A percentile compares a stretch with the other conserved stretches of the same genome.
These are phyloP conservation scores for Lupinus albus DNA, from an alignment of 306 rosid genomes.

Conservation along the genomic window DNA sequence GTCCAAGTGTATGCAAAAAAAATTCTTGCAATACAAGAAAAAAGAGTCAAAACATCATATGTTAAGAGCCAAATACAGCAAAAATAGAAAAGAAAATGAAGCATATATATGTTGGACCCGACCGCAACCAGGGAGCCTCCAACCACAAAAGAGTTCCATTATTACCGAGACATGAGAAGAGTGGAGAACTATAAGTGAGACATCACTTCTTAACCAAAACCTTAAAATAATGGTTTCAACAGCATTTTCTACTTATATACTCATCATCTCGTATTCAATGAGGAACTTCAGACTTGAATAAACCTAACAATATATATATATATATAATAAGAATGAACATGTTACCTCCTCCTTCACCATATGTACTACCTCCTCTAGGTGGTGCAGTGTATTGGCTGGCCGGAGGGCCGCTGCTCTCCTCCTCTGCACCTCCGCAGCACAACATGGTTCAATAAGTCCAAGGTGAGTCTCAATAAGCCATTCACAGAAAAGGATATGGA, in stretches of 20 bases:
- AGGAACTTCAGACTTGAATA: no score
- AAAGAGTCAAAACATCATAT: neutral
- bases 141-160: no score
- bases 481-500: conserved; percentile 31
- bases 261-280: no score
- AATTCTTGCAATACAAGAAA: neutral
- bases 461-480: conserved; percentile 52
- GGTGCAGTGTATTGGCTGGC: conserved; percentile 69
- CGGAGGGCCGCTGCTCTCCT: conserved; percentile 68
- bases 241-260: no score
- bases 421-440: conserved; percentile 87
- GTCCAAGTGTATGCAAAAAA: neutral
- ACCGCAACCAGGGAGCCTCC: no score
- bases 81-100: no score
- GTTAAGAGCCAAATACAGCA: neutral
- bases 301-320: no score
- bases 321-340: neutral
- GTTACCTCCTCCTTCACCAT: conserved; percentile 58
- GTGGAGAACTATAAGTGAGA: no score
- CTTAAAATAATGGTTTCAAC: no score
- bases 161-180: no score
- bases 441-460: conserved; percentile 60
- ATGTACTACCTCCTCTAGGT: conserved; percentile 64
- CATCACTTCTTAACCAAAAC: no score
- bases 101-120: no score